Conservation (phyloP, 371 early-diverging fungal genomes). For the Mortierella sp. region DNA sequence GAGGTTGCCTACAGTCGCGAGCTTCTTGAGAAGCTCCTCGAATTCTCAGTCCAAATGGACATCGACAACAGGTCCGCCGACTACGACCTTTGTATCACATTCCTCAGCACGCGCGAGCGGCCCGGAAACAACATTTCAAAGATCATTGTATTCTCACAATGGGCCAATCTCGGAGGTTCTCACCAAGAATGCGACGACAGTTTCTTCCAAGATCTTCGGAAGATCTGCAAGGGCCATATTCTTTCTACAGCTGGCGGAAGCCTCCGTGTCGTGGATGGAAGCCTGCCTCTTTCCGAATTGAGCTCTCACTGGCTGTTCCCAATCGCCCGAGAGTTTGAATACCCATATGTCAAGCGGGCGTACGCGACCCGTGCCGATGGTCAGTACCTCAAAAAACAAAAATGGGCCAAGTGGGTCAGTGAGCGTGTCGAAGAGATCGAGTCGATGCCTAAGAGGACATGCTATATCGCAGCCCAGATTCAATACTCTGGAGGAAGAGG, state of each 20-base stretch:
- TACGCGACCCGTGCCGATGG: constrained; percentile 32
- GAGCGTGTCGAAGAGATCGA: constrained; percentile 23
- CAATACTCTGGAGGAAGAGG: constrained; percentile 39
- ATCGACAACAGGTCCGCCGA: too few relatives aligned
- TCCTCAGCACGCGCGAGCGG: constrained; percentile 4
- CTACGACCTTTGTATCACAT: constrained; percentile 27
- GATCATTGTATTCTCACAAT: constrained; percentile 43
- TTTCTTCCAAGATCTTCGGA: constrained; percentile 26
- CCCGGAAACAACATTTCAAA: background rate
- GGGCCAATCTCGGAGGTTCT: constrained; percentile 39
- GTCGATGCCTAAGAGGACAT: background rate
- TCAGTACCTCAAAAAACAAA: constrained; percentile 4
- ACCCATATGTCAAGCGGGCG: constrained; percentile 41
- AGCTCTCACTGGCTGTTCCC: constrained; percentile 33
- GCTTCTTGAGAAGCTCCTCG: constrained; percentile 27
- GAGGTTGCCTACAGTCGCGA: constrained; percentile 11
- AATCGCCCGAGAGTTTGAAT: constrained; percentile 30
- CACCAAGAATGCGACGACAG: constrained; percentile 5
- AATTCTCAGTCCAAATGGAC: constrained; percentile 14
- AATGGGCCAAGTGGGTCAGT: constrained; percentile 22
- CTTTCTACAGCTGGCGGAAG: background rate
- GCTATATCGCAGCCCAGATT: constrained; percentile 26
- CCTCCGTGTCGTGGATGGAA: constrained; percentile 7
- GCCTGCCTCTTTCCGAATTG: constrained; percentile 28
- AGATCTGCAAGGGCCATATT: constrained; percentile 13